Percentiles rank a stretch among this genome's conserved stretches.
phyloP scores from a whole-genome alignment of 2,329 filamentous ascomycete genomes.

The Alternaria sp. region DNA sequence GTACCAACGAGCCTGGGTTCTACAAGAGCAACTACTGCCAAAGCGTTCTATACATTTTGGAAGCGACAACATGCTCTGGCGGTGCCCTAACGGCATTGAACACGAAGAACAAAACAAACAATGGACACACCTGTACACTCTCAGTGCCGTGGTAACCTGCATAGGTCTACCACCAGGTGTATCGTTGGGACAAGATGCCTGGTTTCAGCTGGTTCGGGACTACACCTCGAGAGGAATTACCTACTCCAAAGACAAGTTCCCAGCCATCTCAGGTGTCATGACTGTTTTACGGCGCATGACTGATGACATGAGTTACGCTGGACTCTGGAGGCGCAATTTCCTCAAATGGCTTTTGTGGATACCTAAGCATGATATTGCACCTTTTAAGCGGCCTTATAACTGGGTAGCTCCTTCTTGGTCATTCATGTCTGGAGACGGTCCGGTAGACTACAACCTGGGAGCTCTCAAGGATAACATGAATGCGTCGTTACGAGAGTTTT shows the following conservation, averaged over 20 bases:
- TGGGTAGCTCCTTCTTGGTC: slow-evolving; percentile 21
- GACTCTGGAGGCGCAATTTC: slow-evolving; percentile 16
- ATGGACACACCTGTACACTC: not conserved
- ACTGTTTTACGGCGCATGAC: slow-evolving; percentile 7
- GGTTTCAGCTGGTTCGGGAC: slow-evolving; percentile 8
- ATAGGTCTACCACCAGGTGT: not conserved
- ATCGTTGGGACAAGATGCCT: not conserved
- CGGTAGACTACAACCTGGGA: not conserved
- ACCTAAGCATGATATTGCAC: slow-evolving; percentile 3
- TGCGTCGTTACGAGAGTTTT: not conserved
- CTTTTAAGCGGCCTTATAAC: not conserved
- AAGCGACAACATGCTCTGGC: slow-evolving; percentile 1
- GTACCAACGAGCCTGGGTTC: not conserved
- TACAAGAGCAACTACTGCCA: not conserved
- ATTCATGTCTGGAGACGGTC: slow-evolving; percentile 8
- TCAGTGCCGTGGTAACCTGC: not conserved
- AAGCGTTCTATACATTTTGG: not conserved
- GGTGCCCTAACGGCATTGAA: not conserved
- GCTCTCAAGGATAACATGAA: not conserved
- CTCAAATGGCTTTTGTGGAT: slow-evolving; percentile 14
- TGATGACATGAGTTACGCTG: slow-evolving; percentile 14
- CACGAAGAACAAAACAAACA: not conserved
- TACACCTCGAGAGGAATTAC: slow-evolving; percentile 19
- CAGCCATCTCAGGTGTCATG: slow-evolving; percentile 15
- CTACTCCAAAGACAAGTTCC: slow-evolving; percentile 18